Evolutionary conservation across 768 basidiomycete genomes (phyloP).

Genomic region (Vishniacozyma victoriae): DNA sequence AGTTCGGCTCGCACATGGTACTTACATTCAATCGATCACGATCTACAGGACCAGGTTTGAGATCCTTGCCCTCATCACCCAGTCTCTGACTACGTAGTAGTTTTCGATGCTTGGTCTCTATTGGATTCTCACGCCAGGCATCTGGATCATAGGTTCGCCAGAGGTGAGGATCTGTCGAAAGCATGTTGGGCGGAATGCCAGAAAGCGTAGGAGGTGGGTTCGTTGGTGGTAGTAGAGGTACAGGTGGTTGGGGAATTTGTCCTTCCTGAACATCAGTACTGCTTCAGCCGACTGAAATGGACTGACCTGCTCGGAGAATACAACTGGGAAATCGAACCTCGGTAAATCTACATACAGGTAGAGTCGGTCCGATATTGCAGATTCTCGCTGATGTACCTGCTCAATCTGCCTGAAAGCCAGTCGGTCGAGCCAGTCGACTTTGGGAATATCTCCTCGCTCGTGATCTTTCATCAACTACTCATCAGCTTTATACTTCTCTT

Average conservation of each 20-base stretch:
- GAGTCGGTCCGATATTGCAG: constrained; percentile 85
- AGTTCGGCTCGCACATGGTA: constrained; percentile 7
- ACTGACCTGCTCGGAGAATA: constrained; percentile 82
- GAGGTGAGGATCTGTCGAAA: constrained; percentile 60
- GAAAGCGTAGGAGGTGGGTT: constrained; percentile 36
- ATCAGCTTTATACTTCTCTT: constrained; percentile 1
- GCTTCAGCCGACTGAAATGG: not conserved
- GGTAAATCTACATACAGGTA: constrained; percentile 94
- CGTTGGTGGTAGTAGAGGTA: not conserved
- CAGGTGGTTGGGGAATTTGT: not conserved
- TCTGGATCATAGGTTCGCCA: constrained; percentile 93
- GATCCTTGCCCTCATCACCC: constrained; percentile 86
- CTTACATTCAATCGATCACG: constrained; percentile 84
- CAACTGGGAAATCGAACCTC: constrained; percentile 92
- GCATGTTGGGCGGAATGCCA: constrained; percentile 48
- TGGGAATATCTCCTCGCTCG: constrained; percentile 84
- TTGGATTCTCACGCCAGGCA: constrained; percentile 83
- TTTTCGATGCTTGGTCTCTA: constrained; percentile 92
- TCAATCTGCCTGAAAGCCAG: constrained; percentile 92
- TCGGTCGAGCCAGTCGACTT: constrained; percentile 93
- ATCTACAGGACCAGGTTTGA: constrained; percentile 94
- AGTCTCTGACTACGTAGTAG: constrained; percentile 90
- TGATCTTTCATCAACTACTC: constrained; percentile 74
- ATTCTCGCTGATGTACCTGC: constrained; percentile 86
- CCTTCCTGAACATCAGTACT: constrained; percentile 21